Evolutionary conservation across 108 stramenopile species (phyloP), one percentile per base, ranked within the genome.

Genomic region (Cyclotella sp.): DNA sequence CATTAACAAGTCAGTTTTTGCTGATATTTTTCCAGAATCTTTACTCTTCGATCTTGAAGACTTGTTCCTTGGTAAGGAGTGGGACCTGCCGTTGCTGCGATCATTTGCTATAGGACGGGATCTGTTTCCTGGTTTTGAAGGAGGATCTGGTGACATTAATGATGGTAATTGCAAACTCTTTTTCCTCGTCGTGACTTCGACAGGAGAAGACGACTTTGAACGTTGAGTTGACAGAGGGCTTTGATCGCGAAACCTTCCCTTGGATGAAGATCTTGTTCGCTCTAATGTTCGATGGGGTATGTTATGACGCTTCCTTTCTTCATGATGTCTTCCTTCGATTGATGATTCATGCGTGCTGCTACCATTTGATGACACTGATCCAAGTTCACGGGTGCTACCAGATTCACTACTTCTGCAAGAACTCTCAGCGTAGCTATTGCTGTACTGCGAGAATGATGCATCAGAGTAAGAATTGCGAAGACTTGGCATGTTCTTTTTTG

Each of bases 371-470:
- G 55, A 2, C 11, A 26, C 55, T 24, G 55, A 26, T 18, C 13
- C 30, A 47, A n/a, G 11, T 66, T 47, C 46, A 22, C 45, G 45
- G 16, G 44, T 13, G 19, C 27, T 47, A 22, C 12, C 43, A 1
- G 22, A 16, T 45, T n/a, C 61, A 6, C 18, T 40, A 16, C 34
- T 62, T 16, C 40, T 29, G 18, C 40, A 26, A 55, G 55, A 55
- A 55, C 18, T 65, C 40, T 44, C 45, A 65, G 39, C 52, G 30
- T 41, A 54, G n/a, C 39, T 34, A 18, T 28, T 19, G 42, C 61
- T 72, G 72, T 72, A 63, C n/a, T 72, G 72, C 15, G 72, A 72
- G 19, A 42, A 42, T 22, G 72, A 72, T 49, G 72, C 72, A 12
- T 55, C 72, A 40, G 72, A 72, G 41, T 72, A 72, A 16, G 14